Base-by-base conservation (phyloP, 2,329 filamentous ascomycete species). In the Fonsecaea monophora region DNA sequence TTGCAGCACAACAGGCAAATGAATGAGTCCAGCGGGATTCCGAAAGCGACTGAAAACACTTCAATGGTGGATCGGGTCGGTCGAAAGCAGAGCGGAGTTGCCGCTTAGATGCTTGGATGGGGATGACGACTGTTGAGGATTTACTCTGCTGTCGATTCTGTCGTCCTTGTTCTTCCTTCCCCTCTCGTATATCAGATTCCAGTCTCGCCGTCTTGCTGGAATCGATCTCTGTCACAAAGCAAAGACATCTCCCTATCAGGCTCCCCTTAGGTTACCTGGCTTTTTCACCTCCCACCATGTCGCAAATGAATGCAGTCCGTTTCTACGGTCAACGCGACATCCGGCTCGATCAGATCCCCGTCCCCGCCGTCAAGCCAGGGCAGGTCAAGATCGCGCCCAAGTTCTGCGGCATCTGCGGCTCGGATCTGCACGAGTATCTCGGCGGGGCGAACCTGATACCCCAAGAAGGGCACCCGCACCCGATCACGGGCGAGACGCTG, bases 401-500 rank as follows among this genome's bases (percentile, higher is more conserved):
- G 37, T 76, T 71, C 62, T 73, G 72, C 62, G 74, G 75, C 38
- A 76, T 76, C 59, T 76, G 75, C 62, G 75, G 75, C 32, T 71
- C 71, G 1, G 73, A 75, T 34, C 74, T 84, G n/a, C 82, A 84
- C 68, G 82, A 84, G 69, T 83, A 82, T 67, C 74, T 82, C 15
- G 80, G 80, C 62, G 82, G 82, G 4, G 78, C 81, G n/a, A 82
- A 78, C 62, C 74, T 83, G 30, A 84, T 82, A 68, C 84, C 84
- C 0, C 81, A 38, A 35, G 50, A 67, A 34, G 72, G 80, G 1
- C 81, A 78, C n/a, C 83, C 84, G 3, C 84, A 86, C 75, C 83
- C 83, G 0, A 83, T 86, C 67, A 87, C 84, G 3, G 79, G 79
- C 55, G 84, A 84, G 73, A 81, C 77, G 4, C 77, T 83, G 2